Evolutionary conservation across 257 asterid genomes (phyloP), one percentile per base, ranked within the genome.

Genomic region (Datura wrightii): DNA sequence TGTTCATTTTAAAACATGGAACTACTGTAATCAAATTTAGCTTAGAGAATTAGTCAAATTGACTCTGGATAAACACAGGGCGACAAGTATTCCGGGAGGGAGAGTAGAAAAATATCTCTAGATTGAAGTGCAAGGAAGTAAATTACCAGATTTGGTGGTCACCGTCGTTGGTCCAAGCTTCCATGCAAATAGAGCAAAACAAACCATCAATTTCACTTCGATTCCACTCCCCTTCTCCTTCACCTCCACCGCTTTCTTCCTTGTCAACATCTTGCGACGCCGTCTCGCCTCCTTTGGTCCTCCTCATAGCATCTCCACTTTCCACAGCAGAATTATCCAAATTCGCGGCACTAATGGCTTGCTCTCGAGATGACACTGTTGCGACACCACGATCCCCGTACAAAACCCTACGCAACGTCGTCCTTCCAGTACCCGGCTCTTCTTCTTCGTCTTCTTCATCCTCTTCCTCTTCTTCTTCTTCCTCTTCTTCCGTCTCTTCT

Each of bases 161-260:
- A 48, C 97, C 98, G 39, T 89, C 95, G 72, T 88, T 88, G 79
- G 97, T 85, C 98, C 99, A 96, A 62, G 97, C 92, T 83, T 94
- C 99, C 85, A 89, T 90, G 89, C 99, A 96, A 79, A 96, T 96
- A 8, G 99, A 91, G 89, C 99, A 96, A 84, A 80, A 88, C 76
- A 92, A 66, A 18, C 99, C 98, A 78, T 96, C 99, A 54, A 93
- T 84, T 39, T 94, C 98, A 80, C 90, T 89, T 90, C 86, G 85
- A 80, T 69, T 83, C 79, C 88, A 89, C 83, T 87, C 93, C 65
- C 66, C 86, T 42, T 39, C 66, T 74, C 14, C 60, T 36, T 53
- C 80, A 24, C 84, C 6, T 46, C 50, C 86, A 19, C 8, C 56
- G 9, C n/a, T 85, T 69, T 67, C 92, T 41, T 58, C 87, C 39